A percentile compares a stretch with the other conserved stretches of the same genome.
Conservation (phyloP, 2,329 filamentous ascomycete species). For the Akanthomyces lecanii region DNA sequence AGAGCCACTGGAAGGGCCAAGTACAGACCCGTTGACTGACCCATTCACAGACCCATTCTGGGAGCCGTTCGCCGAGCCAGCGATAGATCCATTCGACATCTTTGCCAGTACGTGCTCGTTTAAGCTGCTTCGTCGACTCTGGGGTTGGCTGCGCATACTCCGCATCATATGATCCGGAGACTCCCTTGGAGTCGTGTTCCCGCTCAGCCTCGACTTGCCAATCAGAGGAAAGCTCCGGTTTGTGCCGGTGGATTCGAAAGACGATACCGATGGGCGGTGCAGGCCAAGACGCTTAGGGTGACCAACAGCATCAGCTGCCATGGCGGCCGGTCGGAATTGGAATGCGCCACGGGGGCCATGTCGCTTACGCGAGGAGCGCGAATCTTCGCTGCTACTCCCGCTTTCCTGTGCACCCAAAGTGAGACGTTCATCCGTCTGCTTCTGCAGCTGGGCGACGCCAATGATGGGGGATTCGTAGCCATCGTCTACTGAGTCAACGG, state of each 20-base stretch:
- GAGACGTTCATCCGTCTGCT: background rate
- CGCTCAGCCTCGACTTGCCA: conserved; percentile 45
- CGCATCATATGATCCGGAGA: conserved; percentile 46
- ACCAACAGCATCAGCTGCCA: background rate
- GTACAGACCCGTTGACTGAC: background rate
- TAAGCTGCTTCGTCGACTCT: conserved; percentile 11
- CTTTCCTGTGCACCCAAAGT: conserved; percentile 14
- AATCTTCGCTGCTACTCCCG: conserved; percentile 18
- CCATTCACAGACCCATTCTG: conserved; percentile 3
- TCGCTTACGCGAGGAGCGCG: conserved; percentile 19
- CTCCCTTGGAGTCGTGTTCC: conserved; percentile 44
- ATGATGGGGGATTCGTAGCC: conserved; percentile 13
- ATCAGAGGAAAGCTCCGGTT: conserved; percentile 60
- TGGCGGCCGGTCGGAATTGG: conserved; percentile 7
- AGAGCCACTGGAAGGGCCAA: background rate
- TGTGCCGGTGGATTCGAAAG: conserved; percentile 55
- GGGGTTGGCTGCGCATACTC: background rate
- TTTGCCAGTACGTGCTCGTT: conserved; percentile 9
- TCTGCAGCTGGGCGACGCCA: background rate
- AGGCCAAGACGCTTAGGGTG: conserved; percentile 22
- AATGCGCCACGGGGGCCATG: conserved; percentile 19
- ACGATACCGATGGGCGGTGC: conserved; percentile 55
- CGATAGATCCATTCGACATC: background rate
- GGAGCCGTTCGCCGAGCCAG: background rate
- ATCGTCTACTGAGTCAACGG: conserved; percentile 18